Evolutionary conservation across 371 early-diverging fungal genomes (phyloP).

Genomic region (Hamiltosporidium tvaerminnensis): DNA sequence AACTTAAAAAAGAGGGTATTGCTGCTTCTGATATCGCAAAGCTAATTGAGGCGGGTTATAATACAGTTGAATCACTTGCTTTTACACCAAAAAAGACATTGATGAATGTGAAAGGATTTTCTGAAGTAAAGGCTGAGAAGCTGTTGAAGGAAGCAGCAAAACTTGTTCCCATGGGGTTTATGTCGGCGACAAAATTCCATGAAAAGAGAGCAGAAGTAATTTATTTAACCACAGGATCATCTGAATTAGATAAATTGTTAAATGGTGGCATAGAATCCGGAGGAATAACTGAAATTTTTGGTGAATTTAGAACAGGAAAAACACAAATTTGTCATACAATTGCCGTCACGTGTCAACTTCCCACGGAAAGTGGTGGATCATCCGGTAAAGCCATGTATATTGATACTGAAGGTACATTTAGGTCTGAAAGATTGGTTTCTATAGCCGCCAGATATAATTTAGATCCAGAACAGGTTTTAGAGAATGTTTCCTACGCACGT

Average conservation of each 20-base stretch:
- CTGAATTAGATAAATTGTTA: conserved; percentile 76
- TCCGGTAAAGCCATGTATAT: conserved; percentile 90
- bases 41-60: conserved; percentile 72
- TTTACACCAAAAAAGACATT: conserved; percentile 81
- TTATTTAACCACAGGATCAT: conserved; percentile 76
- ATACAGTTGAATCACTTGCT: conserved; percentile 81
- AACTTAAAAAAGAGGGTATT: conserved; percentile 63
- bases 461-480: conserved; percentile 63
- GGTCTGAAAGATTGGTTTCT: conserved; percentile 71
- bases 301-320: conserved; percentile 97
- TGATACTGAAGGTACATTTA: conserved; percentile 95
- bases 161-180: conserved; percentile 84
- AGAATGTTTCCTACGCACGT: conserved; percentile 83
- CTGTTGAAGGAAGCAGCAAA: conserved; percentile 79
- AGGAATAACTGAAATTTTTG: conserved; percentile 93
- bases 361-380: conserved; percentile 68
- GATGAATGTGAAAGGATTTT: conserved; percentile 79
- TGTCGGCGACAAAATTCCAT: conserved; percentile 80
- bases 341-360: conserved; percentile 87
- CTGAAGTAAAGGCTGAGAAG: conserved; percentile 90
- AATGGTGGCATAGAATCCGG: conserved; percentile 94
- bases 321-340: conserved; percentile 91
- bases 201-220: conserved; percentile 67
- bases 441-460: conserved; percentile 64
- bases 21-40: conserved; percentile 66